A percentile compares a stretch with the other conserved stretches of the same genome.
These are phyloP conservation scores for Blastomyces silverae DNA, from an alignment of 2,329 filamentous ascomycete species.

Conservation along the genomic window DNA sequence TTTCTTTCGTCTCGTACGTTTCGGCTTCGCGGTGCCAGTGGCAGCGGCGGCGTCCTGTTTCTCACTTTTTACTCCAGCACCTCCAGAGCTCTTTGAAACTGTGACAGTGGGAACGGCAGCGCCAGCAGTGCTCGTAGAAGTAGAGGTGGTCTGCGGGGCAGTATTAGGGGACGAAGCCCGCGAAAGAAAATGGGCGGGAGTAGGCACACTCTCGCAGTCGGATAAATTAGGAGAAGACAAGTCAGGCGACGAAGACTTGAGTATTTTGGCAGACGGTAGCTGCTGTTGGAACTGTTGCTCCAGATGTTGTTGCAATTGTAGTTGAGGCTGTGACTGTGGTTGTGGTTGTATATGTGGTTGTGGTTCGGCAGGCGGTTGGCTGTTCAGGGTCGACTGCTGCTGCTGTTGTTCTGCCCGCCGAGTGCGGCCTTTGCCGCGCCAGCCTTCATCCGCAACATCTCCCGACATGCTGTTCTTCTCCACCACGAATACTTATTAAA, in stretches of 20 bases:
- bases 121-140: background rate
- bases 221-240: constrained; percentile 12
- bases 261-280: background rate
- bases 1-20: constrained; percentile 38
- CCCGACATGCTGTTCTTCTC: background rate
- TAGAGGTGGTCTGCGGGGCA: background rate
- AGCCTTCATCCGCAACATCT: constrained; percentile 8
- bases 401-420: background rate
- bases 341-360: background rate
- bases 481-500: background rate
- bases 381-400: background rate
- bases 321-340: background rate
- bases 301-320: background rate
- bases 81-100: background rate
- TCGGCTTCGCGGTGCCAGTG: constrained; percentile 23
- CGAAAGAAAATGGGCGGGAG: constrained; percentile 16
- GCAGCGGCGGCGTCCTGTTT: constrained; percentile 26
- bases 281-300: constrained; percentile 6
- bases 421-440: constrained; percentile 5
- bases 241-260: constrained; percentile 8
- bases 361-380: background rate
- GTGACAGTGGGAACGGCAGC: background rate
- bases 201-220: constrained; percentile 19
- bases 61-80: background rate
- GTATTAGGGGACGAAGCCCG: constrained; percentile 7